Percentiles rank a stretch among this genome's conserved stretches.
These are phyloP conservation scores for Xylaria longipes DNA, from an alignment of 495 filamentous ascomycete species.

Conservation along the genomic window DNA sequence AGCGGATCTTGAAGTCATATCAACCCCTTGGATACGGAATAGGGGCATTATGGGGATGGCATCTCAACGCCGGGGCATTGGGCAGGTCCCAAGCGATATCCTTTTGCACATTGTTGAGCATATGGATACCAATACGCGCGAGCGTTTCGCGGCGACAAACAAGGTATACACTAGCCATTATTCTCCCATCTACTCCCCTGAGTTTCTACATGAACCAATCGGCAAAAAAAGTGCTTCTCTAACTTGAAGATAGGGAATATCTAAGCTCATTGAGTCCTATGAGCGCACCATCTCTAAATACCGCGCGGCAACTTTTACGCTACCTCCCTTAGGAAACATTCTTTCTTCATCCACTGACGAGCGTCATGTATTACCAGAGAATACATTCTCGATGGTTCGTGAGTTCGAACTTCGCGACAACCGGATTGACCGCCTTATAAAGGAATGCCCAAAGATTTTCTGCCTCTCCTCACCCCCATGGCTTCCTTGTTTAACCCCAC, in stretches of 20 bases:
- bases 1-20: neutral
- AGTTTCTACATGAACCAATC: neutral
- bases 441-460: neutral
- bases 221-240: neutral
- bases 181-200: neutral
- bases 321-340: conserved; percentile 26
- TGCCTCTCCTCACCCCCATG: neutral
- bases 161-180: conserved; percentile 25
- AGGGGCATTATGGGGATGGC: neutral
- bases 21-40: neutral
- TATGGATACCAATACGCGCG: conserved; percentile 30
- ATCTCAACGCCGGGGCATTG: neutral
- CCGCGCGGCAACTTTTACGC: conserved; percentile 7
- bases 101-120: conserved; percentile 37
- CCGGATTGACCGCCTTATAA: conserved; percentile 32
- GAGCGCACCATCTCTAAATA: conserved; percentile 34
- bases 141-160: conserved; percentile 30
- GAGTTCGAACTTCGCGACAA: conserved; percentile 38
- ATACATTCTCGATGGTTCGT: conserved; percentile 29
- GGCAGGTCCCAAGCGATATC: conserved; percentile 24
- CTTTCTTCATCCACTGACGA: conserved; percentile 31
- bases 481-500: conserved; percentile 1
- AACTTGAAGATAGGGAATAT: conserved; percentile 10
- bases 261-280: conserved; percentile 23
- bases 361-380: conserved; percentile 27